Base-by-base conservation (phyloP, 495 filamentous ascomycete species). In the Jackrogersella multiformis region DNA sequence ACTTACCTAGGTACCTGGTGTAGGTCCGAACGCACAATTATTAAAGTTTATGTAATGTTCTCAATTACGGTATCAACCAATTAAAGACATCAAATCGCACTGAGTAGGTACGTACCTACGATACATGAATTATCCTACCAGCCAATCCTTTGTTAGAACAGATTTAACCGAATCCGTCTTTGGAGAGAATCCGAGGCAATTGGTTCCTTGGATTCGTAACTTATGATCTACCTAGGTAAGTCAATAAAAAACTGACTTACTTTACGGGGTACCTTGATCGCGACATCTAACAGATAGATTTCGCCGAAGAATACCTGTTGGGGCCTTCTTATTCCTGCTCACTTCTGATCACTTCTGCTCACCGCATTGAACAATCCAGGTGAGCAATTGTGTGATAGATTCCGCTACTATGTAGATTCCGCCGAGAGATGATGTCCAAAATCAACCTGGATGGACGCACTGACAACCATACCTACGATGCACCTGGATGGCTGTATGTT, bases 91-190 rank as follows among this genome's bases (percentile, higher is more conserved):
- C 18, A 15, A 34, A 9, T 57, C 16, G n/a, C 6, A 55, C 34
- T 9, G 23, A 42, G 18, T 10, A 30, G n/a, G n/a, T 30, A 30
- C 28, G 8, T 30, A 30, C 28, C 28, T 35, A 35, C 9, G 32
- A 30, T 32, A 45, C 6, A 21, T 26, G 10, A 51, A 34, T 51
- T 34, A 18, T 18, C 26, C 21, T 53, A 30, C 49, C 46, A 34
- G 30, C 68, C 71, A 73, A 73, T 71, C 64, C 56, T 59, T 62
- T 49, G 39, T 60, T n/a, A 30, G 59, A 52, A 63, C n/a, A n/a
- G n/a, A n/a, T n/a, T n/a, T n/a, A n/a, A n/a, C 58, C 56, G 34
- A 38, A 53, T 58, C 66, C 65, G 59, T 57, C 56, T 64, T 60
- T 48, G 63, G 59, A 64, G 63, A 49, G 26, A 60, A 28, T 46